phyloP scores from a whole-genome alignment of 495 filamentous ascomycete species.

The Talaromyces borbonicus region DNA sequence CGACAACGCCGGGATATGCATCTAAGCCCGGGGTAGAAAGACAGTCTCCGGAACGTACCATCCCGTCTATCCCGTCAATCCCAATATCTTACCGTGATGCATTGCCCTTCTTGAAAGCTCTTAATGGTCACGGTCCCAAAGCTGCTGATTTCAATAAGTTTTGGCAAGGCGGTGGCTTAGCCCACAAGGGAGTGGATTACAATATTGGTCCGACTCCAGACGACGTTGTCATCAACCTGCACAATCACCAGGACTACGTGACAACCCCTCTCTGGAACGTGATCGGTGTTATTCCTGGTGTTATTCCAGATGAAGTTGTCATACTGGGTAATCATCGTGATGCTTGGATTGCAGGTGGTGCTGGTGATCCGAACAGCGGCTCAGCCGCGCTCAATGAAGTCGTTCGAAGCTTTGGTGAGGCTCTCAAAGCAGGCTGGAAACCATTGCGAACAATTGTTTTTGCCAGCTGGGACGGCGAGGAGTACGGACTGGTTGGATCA shows the following conservation, averaged over 20 bases:
- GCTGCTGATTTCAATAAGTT: slow-evolving; percentile 65
- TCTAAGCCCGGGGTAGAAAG: slow-evolving; percentile 86
- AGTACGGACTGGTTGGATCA: slow-evolving; percentile 60
- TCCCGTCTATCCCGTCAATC: slow-evolving; percentile 81
- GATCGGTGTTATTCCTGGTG: slow-evolving; percentile 91
- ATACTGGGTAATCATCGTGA: slow-evolving; percentile 95
- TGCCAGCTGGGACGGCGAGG: slow-evolving; percentile 69
- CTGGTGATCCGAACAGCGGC: slow-evolving; percentile 76
- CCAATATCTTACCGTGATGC: slow-evolving; percentile 86
- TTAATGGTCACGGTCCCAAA: slow-evolving; percentile 80
- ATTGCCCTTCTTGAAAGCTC: slow-evolving; percentile 71
- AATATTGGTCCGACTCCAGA: slow-evolving; percentile 83
- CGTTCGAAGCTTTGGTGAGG: slow-evolving; percentile 67
- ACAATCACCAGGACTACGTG: slow-evolving; percentile 82
- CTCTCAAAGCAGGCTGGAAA: slow-evolving; percentile 70
- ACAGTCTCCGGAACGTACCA: slow-evolving; percentile 52
- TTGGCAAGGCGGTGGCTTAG: slow-evolving; percentile 65
- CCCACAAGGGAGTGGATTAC: slow-evolving; percentile 78
- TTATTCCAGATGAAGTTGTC: slow-evolving; percentile 73
- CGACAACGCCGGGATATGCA: slow-evolving; percentile 88
- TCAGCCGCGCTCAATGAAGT: slow-evolving; percentile 87
- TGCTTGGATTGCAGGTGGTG: slow-evolving; percentile 86
- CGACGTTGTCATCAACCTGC: slow-evolving; percentile 63
- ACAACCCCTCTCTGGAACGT: slow-evolving; percentile 91
- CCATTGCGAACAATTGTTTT: slow-evolving; percentile 75